Evolutionary conservation across 345 rosid species (phyloP).

Genomic region (Populus pruinosa): DNA sequence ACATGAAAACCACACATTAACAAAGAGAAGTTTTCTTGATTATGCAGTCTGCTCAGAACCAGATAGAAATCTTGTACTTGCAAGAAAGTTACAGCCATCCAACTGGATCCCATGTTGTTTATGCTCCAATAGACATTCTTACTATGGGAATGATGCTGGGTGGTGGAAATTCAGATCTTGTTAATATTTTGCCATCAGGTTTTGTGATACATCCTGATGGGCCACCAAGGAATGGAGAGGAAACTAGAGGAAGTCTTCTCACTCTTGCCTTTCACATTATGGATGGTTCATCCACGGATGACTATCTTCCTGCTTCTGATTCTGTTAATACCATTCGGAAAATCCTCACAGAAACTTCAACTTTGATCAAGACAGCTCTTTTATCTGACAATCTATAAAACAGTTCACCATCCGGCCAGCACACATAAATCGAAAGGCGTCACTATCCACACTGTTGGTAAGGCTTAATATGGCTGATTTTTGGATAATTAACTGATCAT

Average conservation of each 20-base stretch:
- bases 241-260: slow-evolving; percentile 29
- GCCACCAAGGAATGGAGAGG: not conserved
- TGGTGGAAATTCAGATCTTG: slow-evolving; percentile 30
- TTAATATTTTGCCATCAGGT: slow-evolving; percentile 37
- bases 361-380: slow-evolving; percentile 13
- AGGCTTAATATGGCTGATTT: not conserved
- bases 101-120: slow-evolving; percentile 31
- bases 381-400: not conserved
- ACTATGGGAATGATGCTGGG: slow-evolving; percentile 21
- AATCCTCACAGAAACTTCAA: slow-evolving; percentile 10
- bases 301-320: slow-evolving; percentile 4
- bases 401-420: not conserved
- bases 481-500: too few species aligned
- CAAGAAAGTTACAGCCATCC: slow-evolving; percentile 38
- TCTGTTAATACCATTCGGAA: slow-evolving; percentile 2
- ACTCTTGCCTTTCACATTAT: slow-evolving; percentile 27
- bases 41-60: slow-evolving; percentile 16
- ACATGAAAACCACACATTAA: not conserved
- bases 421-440: too few species aligned
- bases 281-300: slow-evolving; percentile 3
- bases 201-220: slow-evolving; percentile 40
- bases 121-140: slow-evolving; percentile 32
- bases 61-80: slow-evolving; percentile 21
- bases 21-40: not conserved
- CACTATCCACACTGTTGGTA: not conserved